Conservation (phyloP, 352 stramenopile species). For the Pythium folliculosum region DNA sequence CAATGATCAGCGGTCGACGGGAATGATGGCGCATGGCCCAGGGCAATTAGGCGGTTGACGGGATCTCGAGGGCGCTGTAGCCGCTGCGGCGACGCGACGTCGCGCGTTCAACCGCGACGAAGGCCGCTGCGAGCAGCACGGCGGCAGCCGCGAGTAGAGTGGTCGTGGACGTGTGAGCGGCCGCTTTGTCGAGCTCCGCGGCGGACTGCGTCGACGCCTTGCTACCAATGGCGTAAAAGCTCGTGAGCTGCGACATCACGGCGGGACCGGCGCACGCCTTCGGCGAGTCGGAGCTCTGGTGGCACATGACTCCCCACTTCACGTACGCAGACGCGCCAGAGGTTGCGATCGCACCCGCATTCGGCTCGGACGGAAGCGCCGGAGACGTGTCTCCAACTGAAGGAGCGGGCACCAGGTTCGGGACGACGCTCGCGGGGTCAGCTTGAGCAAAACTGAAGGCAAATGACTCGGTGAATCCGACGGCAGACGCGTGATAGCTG, state of each 20-base stretch:
- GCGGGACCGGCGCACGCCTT: slow-evolving; percentile 2
- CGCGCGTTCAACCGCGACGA: neutral
- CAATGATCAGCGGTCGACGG: neutral
- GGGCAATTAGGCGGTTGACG: neutral
- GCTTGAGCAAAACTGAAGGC: neutral
- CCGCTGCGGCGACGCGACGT: slow-evolving; percentile 19
- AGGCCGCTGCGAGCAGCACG: neutral
- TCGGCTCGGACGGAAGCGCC: neutral
- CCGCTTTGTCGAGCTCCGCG: neutral
- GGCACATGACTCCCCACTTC: slow-evolving; percentile 11
- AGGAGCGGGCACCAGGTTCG: neutral
- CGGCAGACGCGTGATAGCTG: neutral
- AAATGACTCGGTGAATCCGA: slow-evolving; percentile 13
- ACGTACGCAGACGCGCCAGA: slow-evolving; percentile 18
- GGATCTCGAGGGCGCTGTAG: slow-evolving; percentile 4
- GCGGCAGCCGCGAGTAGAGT: neutral
- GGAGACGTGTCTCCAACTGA: neutral
- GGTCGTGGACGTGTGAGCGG: neutral
- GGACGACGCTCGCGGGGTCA: neutral
- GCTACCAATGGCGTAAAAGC: slow-evolving; percentile 7
- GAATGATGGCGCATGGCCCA: too few species aligned
- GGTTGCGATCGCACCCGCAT: neutral
- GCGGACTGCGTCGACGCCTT: neutral
- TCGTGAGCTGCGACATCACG: slow-evolving; percentile 21
- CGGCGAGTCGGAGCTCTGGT: neutral